Base-by-base conservation (phyloP, 148 eudicot species). In the Oxyria digyna region DNA sequence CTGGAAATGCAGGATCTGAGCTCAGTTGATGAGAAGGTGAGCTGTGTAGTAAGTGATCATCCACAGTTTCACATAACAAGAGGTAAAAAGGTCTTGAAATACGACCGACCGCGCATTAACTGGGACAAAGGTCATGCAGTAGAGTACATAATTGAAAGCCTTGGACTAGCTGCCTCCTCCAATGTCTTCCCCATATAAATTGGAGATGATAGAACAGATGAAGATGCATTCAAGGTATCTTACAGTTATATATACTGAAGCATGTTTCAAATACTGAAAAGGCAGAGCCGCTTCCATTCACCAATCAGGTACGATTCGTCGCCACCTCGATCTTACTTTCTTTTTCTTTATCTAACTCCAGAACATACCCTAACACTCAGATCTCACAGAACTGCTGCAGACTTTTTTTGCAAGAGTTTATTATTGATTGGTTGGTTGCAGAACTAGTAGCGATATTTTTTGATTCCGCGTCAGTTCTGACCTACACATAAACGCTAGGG, bases 191-290 rank as follows among this genome's bases (percentile, higher is more conserved):
- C 91, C 1, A 65, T 87, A 63, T 87, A 87, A 68, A 81, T 87
- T 45, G 91, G 91, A 8, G 91, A 87, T 74, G 88, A 87, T 65
- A 72, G 82, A 74, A 87, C 86, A n/a, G 91, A 87, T 76, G 91
- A 87, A 82, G 91, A 87, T 72, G 91, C 91, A 49, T 87, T 87
- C 62, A 79, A 87, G 91, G 91, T 86, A 67, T 35, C 8, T 13
- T 41, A 13, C 31, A 31, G 10, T 31, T 49, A 7, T 4, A 18
- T 38, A 10, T 3, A 4, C 7, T 5, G 4, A 4, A 38, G 38
- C 6, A 6, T 35, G 38, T 35, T 35, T 35, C 38, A 35, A 35
- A 35, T 35, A 2, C 38, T 2, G 38, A 35, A 35, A 59, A 46
- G 59, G 37, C 65, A 27, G 10, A 14, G 65, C 65, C 65, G 65